phyloP scores from a whole-genome alignment of 2,329 filamentous ascomycete genomes.

The Penicillium sp. region DNA sequence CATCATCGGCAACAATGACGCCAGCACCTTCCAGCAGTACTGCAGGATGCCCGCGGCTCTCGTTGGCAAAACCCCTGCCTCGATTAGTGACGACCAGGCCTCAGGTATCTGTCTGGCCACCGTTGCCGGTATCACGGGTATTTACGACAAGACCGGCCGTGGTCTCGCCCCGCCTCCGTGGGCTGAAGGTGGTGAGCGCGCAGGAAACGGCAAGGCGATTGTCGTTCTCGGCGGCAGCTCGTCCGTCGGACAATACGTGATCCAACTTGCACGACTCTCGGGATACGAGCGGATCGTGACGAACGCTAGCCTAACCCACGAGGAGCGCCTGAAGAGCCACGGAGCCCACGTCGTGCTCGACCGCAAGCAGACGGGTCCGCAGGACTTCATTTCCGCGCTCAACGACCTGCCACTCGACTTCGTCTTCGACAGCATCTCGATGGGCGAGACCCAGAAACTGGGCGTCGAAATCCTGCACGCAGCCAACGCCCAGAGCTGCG shows the following conservation, averaged over 20 bases:
- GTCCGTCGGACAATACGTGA: constrained; percentile 40
- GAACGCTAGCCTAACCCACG: constrained; percentile 35
- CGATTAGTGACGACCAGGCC: constrained; percentile 37
- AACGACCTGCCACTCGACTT: constrained; percentile 34
- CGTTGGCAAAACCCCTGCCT: constrained; percentile 37
- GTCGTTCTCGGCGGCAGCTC: constrained; percentile 43
- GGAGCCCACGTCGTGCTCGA: constrained; percentile 38
- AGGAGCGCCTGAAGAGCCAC: constrained; percentile 24
- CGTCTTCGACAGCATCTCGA: constrained; percentile 40
- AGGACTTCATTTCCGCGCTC: constrained; percentile 32
- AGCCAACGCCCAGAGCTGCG: constrained; percentile 20
- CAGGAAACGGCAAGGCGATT: constrained; percentile 27
- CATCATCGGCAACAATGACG: constrained; percentile 36
- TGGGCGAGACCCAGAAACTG: constrained; percentile 33
- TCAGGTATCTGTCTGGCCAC: constrained; percentile 31
- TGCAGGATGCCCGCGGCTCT: constrained; percentile 40
- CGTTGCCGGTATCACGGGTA: constrained; percentile 23
- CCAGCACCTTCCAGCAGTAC: constrained; percentile 45
- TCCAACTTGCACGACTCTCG: constrained; percentile 40
- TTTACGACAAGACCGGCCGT: constrained; percentile 25
- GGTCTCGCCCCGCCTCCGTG: constrained; percentile 36
- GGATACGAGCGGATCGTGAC: constrained; percentile 41
- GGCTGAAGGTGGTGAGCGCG: constrained; percentile 28
- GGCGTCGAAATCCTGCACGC: constrained; percentile 35
- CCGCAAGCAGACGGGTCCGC: constrained; percentile 17